These are phyloP conservation scores for Evernia prunastri DNA, from an alignment of 495 filamentous ascomycete species.

Conservation along the genomic window DNA sequence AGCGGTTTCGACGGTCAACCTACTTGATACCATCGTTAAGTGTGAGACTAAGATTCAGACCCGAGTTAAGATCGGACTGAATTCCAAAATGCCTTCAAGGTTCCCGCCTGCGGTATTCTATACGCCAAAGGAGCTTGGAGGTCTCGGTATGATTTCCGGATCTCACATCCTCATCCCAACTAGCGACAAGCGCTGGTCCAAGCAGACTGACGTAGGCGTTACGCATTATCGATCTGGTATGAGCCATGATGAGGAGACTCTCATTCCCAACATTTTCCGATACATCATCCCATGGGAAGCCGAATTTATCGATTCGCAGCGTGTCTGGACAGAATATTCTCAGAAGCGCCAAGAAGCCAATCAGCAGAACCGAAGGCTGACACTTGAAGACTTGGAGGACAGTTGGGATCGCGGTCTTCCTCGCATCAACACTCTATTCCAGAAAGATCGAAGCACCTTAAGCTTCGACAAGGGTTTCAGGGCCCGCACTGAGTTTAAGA, in stretches of 20 bases:
- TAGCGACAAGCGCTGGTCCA: conserved; percentile 95
- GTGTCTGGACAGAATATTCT: conserved; percentile 98
- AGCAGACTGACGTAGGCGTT: conserved; percentile 95
- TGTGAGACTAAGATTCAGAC: conserved; percentile 99
- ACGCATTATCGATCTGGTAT: conserved; percentile 98
- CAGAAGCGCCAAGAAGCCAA: conserved; percentile 97
- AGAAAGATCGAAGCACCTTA: conserved; percentile 95
- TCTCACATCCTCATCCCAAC: conserved; percentile 98
- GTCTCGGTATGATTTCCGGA: conserved; percentile 97
- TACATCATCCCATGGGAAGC: conserved; percentile 99
- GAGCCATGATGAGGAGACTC: conserved; percentile 95
- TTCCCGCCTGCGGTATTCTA: conserved; percentile 99
- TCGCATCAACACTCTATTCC: conserved; percentile 98
- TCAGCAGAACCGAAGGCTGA: conserved; percentile 92
- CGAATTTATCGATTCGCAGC: conserved; percentile 97
- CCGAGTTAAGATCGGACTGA: conserved; percentile 96
- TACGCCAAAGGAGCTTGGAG: conserved; percentile 96
- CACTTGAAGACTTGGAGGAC: conserved; percentile 94
- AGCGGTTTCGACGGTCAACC: conserved; percentile 90
- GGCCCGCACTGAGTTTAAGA: conserved; percentile 93
- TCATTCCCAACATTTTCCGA: conserved; percentile 98
- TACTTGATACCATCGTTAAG: conserved; percentile 98
- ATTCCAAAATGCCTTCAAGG: conserved; percentile 99
- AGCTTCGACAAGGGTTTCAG: conserved; percentile 99
- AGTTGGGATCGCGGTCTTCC: conserved; percentile 98